phyloP scores from a whole-genome alignment of 306 rosid genomes.

The Corylus avellana region DNA sequence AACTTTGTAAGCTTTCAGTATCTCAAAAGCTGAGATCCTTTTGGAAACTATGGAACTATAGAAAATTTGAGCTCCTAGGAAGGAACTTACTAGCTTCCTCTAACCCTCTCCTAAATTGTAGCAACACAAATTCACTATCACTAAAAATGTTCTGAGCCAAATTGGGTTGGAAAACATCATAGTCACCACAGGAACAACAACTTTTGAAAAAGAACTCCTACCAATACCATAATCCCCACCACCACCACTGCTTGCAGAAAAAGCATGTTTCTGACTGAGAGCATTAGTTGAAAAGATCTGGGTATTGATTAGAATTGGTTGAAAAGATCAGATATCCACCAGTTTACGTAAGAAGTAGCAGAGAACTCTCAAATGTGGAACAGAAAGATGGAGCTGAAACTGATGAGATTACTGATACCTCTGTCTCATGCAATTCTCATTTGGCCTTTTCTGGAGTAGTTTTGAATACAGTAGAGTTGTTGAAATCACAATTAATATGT shows the following conservation, averaged over 20 bases:
- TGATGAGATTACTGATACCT: not conserved
- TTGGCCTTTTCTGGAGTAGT: too few relatives aligned
- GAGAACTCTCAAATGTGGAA: not conserved
- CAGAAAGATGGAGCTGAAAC: not conserved
- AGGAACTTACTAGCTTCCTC: not conserved
- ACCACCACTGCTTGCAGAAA: conserved; percentile 23
- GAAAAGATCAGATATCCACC: conserved; percentile 14
- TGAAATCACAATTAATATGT: too few relatives aligned
- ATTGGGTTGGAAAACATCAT: not conserved
- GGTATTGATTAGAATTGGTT: conserved; percentile 21
- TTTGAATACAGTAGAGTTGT: too few relatives aligned
- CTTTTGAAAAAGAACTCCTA: conserved; percentile 23
- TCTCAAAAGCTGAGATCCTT: conserved; percentile 40
- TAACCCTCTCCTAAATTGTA: not conserved
- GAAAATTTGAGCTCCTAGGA: conserved; percentile 24
- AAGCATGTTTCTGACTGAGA: conserved; percentile 48
- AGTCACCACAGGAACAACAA: not conserved
- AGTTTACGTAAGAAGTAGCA: not conserved
- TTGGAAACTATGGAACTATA: conserved; percentile 5
- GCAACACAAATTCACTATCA: not conserved
- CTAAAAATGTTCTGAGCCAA: not conserved
- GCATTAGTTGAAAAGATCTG: conserved; percentile 41
- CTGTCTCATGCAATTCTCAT: too few relatives aligned
- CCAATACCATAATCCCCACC: conserved; percentile 29
- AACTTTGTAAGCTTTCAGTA: conserved; percentile 58